Conservation (phyloP, 257 asterid species). For the Plectranthus barbatus region DNA sequence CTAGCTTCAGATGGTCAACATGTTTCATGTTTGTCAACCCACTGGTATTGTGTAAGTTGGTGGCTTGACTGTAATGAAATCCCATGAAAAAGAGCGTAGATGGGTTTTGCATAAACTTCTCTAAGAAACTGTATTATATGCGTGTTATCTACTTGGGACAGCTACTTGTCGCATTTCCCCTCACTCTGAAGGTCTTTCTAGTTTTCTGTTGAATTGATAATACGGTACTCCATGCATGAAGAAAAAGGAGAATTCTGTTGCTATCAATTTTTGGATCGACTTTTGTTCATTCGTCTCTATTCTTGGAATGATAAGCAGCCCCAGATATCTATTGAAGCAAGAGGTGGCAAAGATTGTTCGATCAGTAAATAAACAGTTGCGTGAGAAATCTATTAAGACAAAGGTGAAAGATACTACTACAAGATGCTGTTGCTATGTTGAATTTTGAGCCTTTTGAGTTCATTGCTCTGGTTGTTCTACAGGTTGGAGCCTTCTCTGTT, state of each 20-base stretch:
- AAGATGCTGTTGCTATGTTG: constrained; percentile 6
- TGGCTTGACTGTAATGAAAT: not conserved
- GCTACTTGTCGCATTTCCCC: not conserved
- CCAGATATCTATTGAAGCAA: constrained; percentile 88
- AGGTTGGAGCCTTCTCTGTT: constrained; percentile 98
- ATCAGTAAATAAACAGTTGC: constrained; percentile 85
- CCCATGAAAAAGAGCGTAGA: not conserved
- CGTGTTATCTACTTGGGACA: not conserved
- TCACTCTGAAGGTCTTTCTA: not conserved
- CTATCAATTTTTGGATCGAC: not conserved
- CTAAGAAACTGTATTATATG: not conserved
- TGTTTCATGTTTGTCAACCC: not conserved
- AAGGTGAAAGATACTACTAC: constrained; percentile 40
- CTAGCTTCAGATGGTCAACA: constrained; percentile 1
- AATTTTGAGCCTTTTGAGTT: constrained; percentile 3
- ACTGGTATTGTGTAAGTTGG: not conserved
- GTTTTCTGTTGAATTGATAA: not conserved
- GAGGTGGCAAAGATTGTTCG: constrained; percentile 96
- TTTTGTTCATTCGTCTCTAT: not conserved
- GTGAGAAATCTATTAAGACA: constrained; percentile 92
- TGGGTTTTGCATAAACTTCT: not conserved
- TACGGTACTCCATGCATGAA: not conserved
- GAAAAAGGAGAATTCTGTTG: constrained; percentile 6
- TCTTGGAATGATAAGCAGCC: constrained; percentile 44
- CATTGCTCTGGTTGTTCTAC: constrained; percentile 15